A percentile compares a stretch with the other conserved stretches of the same genome.
phyloP scores from a whole-genome alignment of 805 yeast genomes.

The Hemisphaericaspora nanyangensis region DNA sequence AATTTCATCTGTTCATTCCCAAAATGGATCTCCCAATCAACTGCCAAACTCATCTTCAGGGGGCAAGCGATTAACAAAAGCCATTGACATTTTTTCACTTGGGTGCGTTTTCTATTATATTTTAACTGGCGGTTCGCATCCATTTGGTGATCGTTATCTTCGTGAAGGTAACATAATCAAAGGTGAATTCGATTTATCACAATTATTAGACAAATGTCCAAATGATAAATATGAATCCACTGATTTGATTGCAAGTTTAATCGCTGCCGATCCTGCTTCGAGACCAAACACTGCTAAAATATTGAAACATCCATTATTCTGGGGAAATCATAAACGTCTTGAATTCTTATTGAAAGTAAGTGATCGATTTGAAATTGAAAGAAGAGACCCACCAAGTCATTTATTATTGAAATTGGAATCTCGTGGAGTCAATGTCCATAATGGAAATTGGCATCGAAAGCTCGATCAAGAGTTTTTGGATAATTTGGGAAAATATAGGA shows the following conservation, averaged over 20 bases:
- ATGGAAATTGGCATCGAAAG: conserved; percentile 71
- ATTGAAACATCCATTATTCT: conserved; percentile 83
- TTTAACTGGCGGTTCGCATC: conserved; percentile 79
- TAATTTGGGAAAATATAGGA: conserved; percentile 86
- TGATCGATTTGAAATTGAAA: conserved; percentile 85
- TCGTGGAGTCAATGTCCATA: conserved; percentile 45
- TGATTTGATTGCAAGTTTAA: conserved; percentile 72
- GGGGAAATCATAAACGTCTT: conserved; percentile 70
- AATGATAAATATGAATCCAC: conserved; percentile 58
- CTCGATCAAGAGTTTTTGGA: conserved; percentile 74
- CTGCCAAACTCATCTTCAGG: conserved; percentile 7
- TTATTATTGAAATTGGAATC: conserved; percentile 54
- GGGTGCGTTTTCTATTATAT: conserved; percentile 94
- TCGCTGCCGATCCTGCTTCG: conserved; percentile 55
- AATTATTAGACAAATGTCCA: conserved; percentile 40
- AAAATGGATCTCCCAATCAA: conserved; percentile 6
- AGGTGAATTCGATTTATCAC: conserved; percentile 50
- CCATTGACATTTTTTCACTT: conserved; percentile 88
- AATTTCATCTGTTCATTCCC: conserved; percentile 22
- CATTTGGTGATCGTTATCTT: conserved; percentile 88
- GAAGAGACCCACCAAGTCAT: conserved; percentile 72
- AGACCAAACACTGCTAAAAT: conserved; percentile 72
- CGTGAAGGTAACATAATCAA: conserved; percentile 86
- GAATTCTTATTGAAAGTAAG: conserved; percentile 85
- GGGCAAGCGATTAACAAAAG: conserved; percentile 67